These are phyloP conservation scores for Vishniacozyma victoriae DNA, from an alignment of 768 basidiomycete genomes.

Conservation along the genomic window DNA sequence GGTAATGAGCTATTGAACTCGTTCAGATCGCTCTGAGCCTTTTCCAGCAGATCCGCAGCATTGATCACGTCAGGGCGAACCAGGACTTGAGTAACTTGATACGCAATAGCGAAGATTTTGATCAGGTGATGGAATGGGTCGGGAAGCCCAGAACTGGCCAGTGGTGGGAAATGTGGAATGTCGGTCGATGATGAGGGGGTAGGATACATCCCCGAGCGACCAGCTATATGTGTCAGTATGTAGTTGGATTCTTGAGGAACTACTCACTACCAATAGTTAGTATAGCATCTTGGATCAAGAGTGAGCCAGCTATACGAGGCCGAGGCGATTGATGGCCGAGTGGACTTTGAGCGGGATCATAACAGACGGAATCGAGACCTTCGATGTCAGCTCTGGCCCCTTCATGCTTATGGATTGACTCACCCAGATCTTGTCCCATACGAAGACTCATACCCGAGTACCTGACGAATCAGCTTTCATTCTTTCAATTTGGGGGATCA, in stretches of 20 bases:
- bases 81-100: constrained; percentile 4
- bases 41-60: neutral
- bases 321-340: neutral
- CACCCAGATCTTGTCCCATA: constrained; percentile 22
- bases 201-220: neutral
- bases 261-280: constrained; percentile 22
- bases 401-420: neutral
- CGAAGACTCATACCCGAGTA: constrained; percentile 19
- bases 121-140: constrained; percentile 17
- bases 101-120: constrained; percentile 4
- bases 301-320: constrained; percentile 2
- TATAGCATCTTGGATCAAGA: constrained; percentile 15
- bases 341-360: neutral
- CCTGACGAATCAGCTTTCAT: neutral
- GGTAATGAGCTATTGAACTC: constrained; percentile 13
- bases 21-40: constrained; percentile 8
- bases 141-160: constrained; percentile 3
- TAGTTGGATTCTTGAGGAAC: too few relatives aligned
- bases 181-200: neutral
- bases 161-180: neutral
- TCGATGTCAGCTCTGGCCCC: neutral
- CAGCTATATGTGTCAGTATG: constrained; percentile 5
- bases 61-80: neutral
- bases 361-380: constrained; percentile 3
- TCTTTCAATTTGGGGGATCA: neutral